Percentiles rank a stretch among this genome's conserved stretches.
These are phyloP conservation scores for Cornus kousa DNA, from an alignment of 148 eudicot genomes.

Conservation along the genomic window DNA sequence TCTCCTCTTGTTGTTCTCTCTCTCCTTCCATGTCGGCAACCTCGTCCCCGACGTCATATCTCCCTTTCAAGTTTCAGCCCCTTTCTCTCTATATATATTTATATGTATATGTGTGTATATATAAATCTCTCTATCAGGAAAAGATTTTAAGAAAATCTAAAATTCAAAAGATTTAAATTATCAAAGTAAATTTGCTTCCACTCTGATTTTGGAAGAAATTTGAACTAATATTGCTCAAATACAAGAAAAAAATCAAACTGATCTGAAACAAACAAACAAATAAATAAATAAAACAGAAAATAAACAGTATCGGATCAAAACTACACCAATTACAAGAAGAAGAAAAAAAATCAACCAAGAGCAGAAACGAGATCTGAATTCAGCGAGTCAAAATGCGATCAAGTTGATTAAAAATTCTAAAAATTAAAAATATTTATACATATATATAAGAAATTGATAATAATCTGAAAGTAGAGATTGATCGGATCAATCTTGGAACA, in stretches of 20 bases:
- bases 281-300: not conserved
- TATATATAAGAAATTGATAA: too few species aligned
- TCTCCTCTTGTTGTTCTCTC: constrained; percentile 65
- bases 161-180: too few species aligned
- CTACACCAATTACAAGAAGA: not conserved
- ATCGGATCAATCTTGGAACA: not conserved
- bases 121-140: too few species aligned
- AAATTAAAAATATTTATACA: too few species aligned
- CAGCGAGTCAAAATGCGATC: not conserved
- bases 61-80: not conserved
- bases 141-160: too few species aligned
- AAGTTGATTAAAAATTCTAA: too few species aligned
- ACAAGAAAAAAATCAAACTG: not conserved
- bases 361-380: not conserved
- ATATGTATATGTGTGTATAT: too few species aligned
- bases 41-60: constrained; percentile 41
- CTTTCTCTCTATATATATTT: not conserved
- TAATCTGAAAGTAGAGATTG: not conserved
- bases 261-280: not conserved
- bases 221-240: too few species aligned
- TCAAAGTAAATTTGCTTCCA: not conserved
- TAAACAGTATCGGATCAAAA: not conserved
- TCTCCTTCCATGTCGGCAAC: constrained; percentile 60
- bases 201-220: too few species aligned
- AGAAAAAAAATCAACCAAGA: too few species aligned